These are phyloP conservation scores for Kwoniella shandongensis DNA, from an alignment of 768 basidiomycete species.

Conservation along the genomic window DNA sequence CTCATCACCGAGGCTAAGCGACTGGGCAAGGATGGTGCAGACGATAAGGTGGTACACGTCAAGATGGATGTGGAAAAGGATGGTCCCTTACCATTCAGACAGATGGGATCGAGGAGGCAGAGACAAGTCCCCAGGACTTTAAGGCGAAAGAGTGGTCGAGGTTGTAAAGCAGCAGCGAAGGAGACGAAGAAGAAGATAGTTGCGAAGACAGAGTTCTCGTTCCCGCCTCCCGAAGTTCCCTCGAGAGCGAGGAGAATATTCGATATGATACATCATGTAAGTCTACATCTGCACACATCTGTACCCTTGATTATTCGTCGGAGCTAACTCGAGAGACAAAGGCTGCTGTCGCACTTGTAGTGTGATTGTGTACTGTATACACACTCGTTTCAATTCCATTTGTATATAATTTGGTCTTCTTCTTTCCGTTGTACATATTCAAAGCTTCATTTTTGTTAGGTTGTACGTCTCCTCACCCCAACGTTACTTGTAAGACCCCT, in stretches of 20 bases:
- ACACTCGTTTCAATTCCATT: background rate
- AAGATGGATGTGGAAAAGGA: constrained; percentile 11
- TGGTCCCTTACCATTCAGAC: constrained; percentile 16
- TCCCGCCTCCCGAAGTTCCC: constrained; percentile 8
- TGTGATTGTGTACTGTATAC: constrained; percentile 6
- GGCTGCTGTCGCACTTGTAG: constrained; percentile 22
- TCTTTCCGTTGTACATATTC: no score
- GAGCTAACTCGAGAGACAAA: constrained; percentile 4
- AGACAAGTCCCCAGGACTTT: no score
- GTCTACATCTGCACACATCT: background rate
- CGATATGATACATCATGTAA: constrained; percentile 26
- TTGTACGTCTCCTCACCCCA: no score
- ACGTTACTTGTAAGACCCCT: no score
- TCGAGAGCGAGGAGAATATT: constrained; percentile 13
- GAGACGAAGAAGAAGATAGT: background rate
- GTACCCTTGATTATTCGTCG: background rate
- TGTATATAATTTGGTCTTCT: constrained; percentile 1
- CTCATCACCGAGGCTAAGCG: constrained; percentile 16
- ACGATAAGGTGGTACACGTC: background rate
- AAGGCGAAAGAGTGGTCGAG: background rate
- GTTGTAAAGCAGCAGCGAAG: background rate
- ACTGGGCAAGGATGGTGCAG: background rate
- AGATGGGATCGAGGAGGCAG: constrained; percentile 4
- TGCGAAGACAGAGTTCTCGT: background rate
- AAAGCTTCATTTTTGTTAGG: no score